phyloP scores from a whole-genome alignment of 2,329 filamentous ascomycete genomes.

The Zasmidium angulare region DNA sequence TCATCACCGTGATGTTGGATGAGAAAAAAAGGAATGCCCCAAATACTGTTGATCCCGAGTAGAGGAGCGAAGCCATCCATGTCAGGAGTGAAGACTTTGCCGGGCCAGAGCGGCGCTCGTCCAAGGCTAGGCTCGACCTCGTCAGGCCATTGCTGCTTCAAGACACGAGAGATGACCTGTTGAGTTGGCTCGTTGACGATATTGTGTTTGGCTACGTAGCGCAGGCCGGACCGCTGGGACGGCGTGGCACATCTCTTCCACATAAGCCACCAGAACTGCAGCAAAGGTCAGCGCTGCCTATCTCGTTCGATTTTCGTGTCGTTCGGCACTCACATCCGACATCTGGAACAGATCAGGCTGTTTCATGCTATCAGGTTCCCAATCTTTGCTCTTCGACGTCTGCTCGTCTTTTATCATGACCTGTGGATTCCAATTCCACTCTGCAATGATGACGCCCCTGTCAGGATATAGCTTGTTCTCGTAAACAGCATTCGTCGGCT shows the following conservation, averaged over 20 bases:
- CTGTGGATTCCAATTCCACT: not conserved
- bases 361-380: not conserved
- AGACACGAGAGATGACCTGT: not conserved
- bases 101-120: not conserved
- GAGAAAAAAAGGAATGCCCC: not conserved
- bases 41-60: constrained; percentile 1
- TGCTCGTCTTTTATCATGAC: not conserved
- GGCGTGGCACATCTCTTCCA: not conserved
- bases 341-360: constrained; percentile 2
- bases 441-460: constrained; percentile 1
- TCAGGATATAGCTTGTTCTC: constrained; percentile 4
- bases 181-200: not conserved
- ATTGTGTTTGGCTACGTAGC: not conserved
- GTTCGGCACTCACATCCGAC: not conserved
- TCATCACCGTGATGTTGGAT: not conserved
- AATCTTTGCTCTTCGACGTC: not conserved
- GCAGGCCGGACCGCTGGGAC: not conserved
- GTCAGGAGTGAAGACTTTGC: not conserved
- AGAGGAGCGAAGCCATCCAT: not conserved
- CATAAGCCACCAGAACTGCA: not conserved
- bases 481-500: constrained; percentile 1
- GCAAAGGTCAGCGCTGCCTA: not conserved
- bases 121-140: not conserved
- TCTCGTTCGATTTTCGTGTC: not conserved
- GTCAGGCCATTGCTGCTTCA: not conserved